A percentile compares a stretch with the other conserved stretches of the same genome.
Conservation (phyloP, 257 asterid species). For the Ophiorrhiza pumila region DNA sequence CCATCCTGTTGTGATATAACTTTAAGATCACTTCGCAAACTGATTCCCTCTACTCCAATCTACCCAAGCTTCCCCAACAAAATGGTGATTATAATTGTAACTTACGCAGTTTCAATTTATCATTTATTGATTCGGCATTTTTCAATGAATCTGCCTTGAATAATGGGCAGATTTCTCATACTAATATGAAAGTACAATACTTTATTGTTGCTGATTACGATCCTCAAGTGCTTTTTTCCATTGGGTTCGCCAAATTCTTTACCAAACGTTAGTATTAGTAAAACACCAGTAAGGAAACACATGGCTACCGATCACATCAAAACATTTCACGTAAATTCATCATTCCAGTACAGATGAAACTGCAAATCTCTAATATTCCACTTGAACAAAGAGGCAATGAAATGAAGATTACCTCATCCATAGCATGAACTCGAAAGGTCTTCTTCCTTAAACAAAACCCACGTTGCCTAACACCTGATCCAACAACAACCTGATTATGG, state of each 20-base stretch:
- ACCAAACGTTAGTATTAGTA: background rate
- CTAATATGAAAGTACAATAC: too few species aligned
- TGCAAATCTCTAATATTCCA: background rate
- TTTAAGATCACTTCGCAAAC: background rate
- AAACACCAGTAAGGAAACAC: background rate
- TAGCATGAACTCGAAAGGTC: constrained; percentile 37
- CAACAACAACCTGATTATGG: constrained; percentile 10
- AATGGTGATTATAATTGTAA: background rate
- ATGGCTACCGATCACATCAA: background rate
- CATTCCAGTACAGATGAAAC: background rate
- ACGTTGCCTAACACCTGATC: constrained; percentile 14
- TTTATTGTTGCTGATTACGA: background rate
- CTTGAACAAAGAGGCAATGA: background rate
- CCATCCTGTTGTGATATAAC: background rate
- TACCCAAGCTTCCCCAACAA: background rate
- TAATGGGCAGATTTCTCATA: too few species aligned
- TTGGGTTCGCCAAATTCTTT: background rate
- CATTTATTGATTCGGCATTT: background rate
- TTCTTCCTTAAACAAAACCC: constrained; percentile 35
- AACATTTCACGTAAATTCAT: background rate
- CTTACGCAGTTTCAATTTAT: background rate
- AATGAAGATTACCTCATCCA: constrained; percentile 55
- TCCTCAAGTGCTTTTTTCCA: background rate
- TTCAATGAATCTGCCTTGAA: background rate
- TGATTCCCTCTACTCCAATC: background rate